Conservation (phyloP, 2,329 filamentous ascomycete species). For the Ophiosphaerella herpotricha region DNA sequence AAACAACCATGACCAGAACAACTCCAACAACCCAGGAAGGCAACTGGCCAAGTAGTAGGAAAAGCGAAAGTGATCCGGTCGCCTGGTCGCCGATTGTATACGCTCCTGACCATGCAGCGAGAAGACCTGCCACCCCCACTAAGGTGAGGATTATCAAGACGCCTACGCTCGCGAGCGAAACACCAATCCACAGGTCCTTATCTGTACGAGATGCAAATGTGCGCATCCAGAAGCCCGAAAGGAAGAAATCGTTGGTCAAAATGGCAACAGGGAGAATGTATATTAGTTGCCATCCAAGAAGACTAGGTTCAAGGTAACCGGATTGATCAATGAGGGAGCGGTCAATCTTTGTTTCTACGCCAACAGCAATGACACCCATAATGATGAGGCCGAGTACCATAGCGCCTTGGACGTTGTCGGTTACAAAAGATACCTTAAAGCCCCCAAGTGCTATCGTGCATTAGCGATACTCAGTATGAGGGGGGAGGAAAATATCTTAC, state of each 20-base stretch:
- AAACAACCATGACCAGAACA: constrained; percentile 79
- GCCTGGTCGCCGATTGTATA: constrained; percentile 66
- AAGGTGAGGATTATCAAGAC: constrained; percentile 73
- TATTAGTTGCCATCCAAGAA: constrained; percentile 82
- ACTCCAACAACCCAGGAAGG: constrained; percentile 83
- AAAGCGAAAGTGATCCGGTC: constrained; percentile 73
- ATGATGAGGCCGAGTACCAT: constrained; percentile 79
- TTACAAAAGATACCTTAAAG: constrained; percentile 82
- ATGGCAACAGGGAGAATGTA: constrained; percentile 84
- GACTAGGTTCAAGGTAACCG: constrained; percentile 67
- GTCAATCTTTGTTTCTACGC: constrained; percentile 74
- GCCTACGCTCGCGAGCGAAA: constrained; percentile 66
- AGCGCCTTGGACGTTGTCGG: constrained; percentile 78
- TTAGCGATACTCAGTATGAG: constrained; percentile 12
- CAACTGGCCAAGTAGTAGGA: constrained; percentile 71
- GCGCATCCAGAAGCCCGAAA: constrained; percentile 82
- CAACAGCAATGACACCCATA: constrained; percentile 77
- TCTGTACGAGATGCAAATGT: constrained; percentile 81
- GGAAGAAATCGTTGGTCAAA: constrained; percentile 84
- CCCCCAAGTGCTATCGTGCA: constrained; percentile 69
- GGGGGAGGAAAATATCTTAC: constrained; percentile 50
- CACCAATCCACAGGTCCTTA: constrained; percentile 75
- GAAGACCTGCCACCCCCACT: constrained; percentile 72
- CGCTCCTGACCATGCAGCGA: constrained; percentile 78
- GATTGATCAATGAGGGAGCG: constrained; percentile 69